Conservation (phyloP, 139 green algal genomes). For the Ulvella scutata region DNA sequence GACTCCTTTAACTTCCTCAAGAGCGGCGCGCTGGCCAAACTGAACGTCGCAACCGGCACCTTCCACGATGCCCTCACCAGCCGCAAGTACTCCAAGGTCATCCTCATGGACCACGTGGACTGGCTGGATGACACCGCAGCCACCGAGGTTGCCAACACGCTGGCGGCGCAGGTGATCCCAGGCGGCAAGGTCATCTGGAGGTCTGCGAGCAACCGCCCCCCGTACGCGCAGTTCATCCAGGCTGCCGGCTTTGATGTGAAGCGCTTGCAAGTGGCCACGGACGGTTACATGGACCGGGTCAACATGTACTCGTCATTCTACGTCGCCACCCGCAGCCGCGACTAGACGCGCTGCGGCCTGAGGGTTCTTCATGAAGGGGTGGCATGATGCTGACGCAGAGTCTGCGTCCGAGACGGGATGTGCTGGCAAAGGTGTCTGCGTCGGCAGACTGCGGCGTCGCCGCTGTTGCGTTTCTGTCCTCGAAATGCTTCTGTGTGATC, state of each 20-base stretch:
- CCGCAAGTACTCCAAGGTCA: conserved; percentile 88
- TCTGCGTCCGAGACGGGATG: too few relatives aligned
- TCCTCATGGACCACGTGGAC: conserved; percentile 98
- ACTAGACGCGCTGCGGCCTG: too few relatives aligned
- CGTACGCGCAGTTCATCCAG: conserved; percentile 67
- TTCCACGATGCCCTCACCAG: conserved; percentile 78
- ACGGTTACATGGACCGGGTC: conserved; percentile 85
- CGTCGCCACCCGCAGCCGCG: conserved; percentile 27
- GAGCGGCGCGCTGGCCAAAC: conserved; percentile 34
- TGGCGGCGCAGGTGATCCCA: conserved; percentile 50
- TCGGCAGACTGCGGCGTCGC: too few relatives aligned
- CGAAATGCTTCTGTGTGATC: too few relatives aligned
- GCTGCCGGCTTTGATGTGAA: conserved; percentile 75
- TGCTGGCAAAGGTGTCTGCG: too few relatives aligned
- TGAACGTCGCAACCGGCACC: conserved; percentile 60
- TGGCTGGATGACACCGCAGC: conserved; percentile 57
- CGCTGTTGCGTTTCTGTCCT: too few relatives aligned
- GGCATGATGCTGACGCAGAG: too few relatives aligned
- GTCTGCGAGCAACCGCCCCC: conserved; percentile 61
- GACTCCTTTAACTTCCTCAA: conserved; percentile 65
- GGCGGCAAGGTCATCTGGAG: conserved; percentile 93
- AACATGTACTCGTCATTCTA: conserved; percentile 89
- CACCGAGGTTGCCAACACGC: conserved; percentile 36
- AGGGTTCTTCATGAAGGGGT: too few relatives aligned
- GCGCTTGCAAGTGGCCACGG: conserved; percentile 49